Percentiles rank a stretch among this genome's conserved stretches.
Evolutionary conservation across 208 protist genomes (phyloP).

Genomic region (Trypanosoma cruzi): DNA sequence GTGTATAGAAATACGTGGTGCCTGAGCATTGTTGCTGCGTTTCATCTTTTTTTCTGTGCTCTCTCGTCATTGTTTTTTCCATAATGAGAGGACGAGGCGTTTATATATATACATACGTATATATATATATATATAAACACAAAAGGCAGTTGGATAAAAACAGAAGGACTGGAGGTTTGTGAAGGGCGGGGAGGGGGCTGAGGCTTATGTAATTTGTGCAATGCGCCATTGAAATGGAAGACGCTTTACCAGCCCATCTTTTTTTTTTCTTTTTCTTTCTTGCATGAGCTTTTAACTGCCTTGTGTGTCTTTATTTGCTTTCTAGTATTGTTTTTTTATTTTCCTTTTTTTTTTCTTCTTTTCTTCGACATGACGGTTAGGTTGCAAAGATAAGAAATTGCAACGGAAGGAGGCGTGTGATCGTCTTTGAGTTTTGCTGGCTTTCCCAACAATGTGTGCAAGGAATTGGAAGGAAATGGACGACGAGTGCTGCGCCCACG

Average conservation of each 20-base stretch:
- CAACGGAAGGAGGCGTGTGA: background rate
- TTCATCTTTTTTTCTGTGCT: background rate
- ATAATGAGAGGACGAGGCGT: too few species aligned
- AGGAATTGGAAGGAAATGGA: background rate
- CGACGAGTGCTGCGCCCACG: background rate
- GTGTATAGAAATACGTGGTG: background rate
- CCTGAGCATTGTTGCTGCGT: background rate
- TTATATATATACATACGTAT: too few species aligned
- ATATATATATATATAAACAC: too few species aligned
- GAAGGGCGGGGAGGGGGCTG: background rate
- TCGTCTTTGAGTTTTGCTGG: conserved; percentile 9
- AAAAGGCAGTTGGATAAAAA: too few species aligned
- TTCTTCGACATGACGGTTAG: background rate
- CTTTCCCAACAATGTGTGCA: background rate
- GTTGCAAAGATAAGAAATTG: background rate
- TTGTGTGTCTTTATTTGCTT: background rate
- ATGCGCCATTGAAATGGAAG: too few species aligned
- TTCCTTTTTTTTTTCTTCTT: background rate
- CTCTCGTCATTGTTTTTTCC: background rate
- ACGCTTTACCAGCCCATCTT: background rate
- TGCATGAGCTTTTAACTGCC: background rate
- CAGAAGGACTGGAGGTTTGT: too few species aligned
- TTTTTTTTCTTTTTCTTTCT: conserved; percentile 10
- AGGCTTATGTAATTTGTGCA: too few species aligned
- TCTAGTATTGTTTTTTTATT: too few species aligned